These are phyloP conservation scores for Ogataea naganishii DNA, from an alignment of 805 yeast genomes.

Conservation along the genomic window DNA sequence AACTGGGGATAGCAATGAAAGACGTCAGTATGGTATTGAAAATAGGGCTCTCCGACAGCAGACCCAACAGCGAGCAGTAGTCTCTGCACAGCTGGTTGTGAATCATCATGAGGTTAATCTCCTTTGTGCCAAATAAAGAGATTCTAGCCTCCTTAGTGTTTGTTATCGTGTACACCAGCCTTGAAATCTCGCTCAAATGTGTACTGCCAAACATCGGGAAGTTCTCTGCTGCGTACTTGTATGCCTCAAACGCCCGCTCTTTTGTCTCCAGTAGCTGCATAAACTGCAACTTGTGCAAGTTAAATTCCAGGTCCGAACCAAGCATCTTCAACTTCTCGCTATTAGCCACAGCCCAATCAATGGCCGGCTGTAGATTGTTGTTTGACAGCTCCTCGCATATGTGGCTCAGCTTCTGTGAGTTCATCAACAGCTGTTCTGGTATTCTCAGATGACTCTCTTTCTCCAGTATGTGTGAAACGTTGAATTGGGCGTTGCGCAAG, in stretches of 20 bases:
- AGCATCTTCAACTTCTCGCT: constrained; percentile 16
- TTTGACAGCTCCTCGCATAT: constrained; percentile 27
- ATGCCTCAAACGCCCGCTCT: constrained; percentile 22
- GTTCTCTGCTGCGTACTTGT: constrained; percentile 33
- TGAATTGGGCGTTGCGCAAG: constrained; percentile 21
- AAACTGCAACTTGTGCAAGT: constrained; percentile 34
- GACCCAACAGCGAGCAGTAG: constrained; percentile 38
- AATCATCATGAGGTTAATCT: constrained; percentile 3
- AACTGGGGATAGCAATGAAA: constrained; percentile 41
- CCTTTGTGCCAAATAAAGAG: constrained; percentile 1
- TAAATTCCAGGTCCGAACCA: constrained; percentile 37
- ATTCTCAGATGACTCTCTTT: constrained; percentile 19
- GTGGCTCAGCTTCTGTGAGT: constrained; percentile 32
- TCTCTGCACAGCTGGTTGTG: constrained; percentile 30
- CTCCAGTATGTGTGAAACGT: constrained; percentile 14
- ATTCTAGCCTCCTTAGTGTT: not conserved
- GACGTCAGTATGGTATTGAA: constrained; percentile 43
- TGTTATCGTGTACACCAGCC: constrained; percentile 24
- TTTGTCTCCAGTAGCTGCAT: constrained; percentile 19
- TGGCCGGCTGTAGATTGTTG: constrained; percentile 34
- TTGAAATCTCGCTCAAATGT: constrained; percentile 33
- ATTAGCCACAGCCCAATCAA: constrained; percentile 35
- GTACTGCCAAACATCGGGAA: constrained; percentile 31
- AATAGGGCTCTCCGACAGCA: constrained; percentile 46
- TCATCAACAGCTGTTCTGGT: constrained; percentile 20